Evolutionary conservation across 2,329 filamentous ascomycete genomes (phyloP), one percentile per base, ranked within the genome.

Genomic region (Torrubiellomyces zombiae): DNA sequence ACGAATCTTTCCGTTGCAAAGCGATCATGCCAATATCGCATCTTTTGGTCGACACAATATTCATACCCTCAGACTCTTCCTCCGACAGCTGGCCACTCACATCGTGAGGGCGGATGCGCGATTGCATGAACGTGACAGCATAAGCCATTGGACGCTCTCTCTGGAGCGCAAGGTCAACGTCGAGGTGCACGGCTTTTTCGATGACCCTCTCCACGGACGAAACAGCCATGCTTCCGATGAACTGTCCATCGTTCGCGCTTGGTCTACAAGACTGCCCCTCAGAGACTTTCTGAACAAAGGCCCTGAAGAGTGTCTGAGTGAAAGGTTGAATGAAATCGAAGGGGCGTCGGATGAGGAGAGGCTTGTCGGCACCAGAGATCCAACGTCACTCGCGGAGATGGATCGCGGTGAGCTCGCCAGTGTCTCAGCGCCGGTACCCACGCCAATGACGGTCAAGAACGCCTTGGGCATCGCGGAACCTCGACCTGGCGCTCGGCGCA

Each of bases 161-260:
- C 51, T 72, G 2, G 56, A 62, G 21, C 51, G 58, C 13, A 58
- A 59, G 21, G 63, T 72, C 18, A 61, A 58, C 25, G 54, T 74
- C 3, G 68, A 74, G 33, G 47, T 56, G 0, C 51, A 55, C 23
- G 68, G 67, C 0, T 75, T 74, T 37, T 74, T 71, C 28, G 64
- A 70, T 23, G 65, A 72, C 23, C 44, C 27, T 18, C 30, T 29
- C 3, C 26, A 19, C 13, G 15, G 20, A 10, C 21, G 28, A 25
- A 14, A 26, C 25, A 3, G 22, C 14, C 22, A 23, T 9, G 25
- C 13, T 1, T n/a, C n/a, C n/a, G 27, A 25, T 12, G 29, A 27
- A 8, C 25, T 14, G 9, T 24, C 28, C 1, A 54, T 51, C 0
- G 51, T 65, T 4, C 49, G 64, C 3, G 47, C 66, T 0, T 65